These are phyloP conservation scores for Yarrowia yakushimensis DNA, from an alignment of 805 yeast genomes.

Conservation along the genomic window DNA sequence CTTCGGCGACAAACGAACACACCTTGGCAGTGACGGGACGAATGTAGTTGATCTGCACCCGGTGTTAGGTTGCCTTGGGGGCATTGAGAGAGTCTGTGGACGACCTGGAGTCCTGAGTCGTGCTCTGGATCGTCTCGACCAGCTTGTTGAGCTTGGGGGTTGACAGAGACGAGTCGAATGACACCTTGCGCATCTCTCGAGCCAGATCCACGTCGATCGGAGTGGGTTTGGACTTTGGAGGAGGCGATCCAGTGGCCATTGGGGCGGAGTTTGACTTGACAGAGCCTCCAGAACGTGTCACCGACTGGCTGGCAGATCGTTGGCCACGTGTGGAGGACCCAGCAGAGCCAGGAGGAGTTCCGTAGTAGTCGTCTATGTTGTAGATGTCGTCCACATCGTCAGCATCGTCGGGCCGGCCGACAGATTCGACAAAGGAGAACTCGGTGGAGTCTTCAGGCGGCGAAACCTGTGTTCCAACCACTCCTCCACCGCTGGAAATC, in stretches of 20 bases:
- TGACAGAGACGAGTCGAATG: conserved; percentile 6
- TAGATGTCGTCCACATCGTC: not conserved
- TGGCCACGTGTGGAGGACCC: not conserved
- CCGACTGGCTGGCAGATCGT: not conserved
- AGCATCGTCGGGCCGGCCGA: conserved; percentile 2
- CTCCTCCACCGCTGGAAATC: conserved; percentile 1
- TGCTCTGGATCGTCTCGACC: conserved; percentile 3
- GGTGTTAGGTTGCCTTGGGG: conserved; percentile 5
- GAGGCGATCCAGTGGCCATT: not conserved
- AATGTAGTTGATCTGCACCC: conserved; percentile 4
- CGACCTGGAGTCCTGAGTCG: not conserved
- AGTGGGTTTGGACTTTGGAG: not conserved
- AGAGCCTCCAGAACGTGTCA: not conserved
- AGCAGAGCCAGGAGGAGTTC: not conserved
- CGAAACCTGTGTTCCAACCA: not conserved
- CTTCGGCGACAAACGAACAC: conserved; percentile 6
- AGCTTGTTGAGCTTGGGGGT: conserved; percentile 17
- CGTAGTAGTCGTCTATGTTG: conserved; percentile 21
- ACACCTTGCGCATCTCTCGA: conserved; percentile 4
- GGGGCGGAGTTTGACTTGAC: not conserved
- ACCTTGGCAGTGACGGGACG: conserved; percentile 9
- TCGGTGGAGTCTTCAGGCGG: conserved; percentile 7
- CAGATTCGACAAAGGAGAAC: conserved; percentile 19
- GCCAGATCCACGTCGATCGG: conserved; percentile 13
- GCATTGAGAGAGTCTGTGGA: not conserved